Percentiles rank a stretch among this genome's conserved stretches.
Evolutionary conservation across 2,329 filamentous ascomycete species (phyloP).

Genomic region (Exophiala dermatitidis): DNA sequence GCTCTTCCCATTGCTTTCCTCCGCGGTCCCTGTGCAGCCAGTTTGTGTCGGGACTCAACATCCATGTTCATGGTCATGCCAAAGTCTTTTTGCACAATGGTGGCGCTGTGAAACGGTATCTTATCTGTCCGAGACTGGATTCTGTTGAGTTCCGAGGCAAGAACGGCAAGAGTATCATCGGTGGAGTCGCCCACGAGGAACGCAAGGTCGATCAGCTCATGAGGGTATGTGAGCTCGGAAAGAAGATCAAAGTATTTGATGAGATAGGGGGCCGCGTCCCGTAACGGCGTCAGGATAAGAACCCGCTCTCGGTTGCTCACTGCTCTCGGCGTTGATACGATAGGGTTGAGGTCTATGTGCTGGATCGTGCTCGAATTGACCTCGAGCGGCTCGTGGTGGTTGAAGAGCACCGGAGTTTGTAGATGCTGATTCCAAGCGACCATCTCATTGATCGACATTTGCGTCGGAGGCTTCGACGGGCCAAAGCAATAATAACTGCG

Average conservation of each 20-base stretch:
- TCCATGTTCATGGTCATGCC: constrained; percentile 65
- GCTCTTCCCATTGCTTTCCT: constrained; percentile 85
- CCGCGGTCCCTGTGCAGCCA: constrained; percentile 78
- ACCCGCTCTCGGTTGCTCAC: constrained; percentile 75
- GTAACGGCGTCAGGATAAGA: constrained; percentile 84
- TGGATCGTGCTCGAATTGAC: constrained; percentile 75
- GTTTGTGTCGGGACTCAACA: constrained; percentile 77
- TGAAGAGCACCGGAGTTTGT: constrained; percentile 90
- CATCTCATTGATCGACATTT: constrained; percentile 88
- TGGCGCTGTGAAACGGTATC: constrained; percentile 75
- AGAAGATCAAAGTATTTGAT: constrained; percentile 90
- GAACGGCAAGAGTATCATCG: constrained; percentile 84
- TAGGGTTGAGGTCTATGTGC: constrained; percentile 74
- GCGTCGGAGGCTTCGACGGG: constrained; percentile 87
- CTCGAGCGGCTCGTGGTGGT: constrained; percentile 81
- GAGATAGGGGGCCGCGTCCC: constrained; percentile 76
- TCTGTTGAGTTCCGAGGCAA: constrained; percentile 77
- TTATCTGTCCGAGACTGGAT: constrained; percentile 75
- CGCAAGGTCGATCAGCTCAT: constrained; percentile 86
- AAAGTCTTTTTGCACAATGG: constrained; percentile 89
- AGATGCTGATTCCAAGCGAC: constrained; percentile 81
- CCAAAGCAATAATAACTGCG: constrained; percentile 94
- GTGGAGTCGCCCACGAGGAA: constrained; percentile 89
- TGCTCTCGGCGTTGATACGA: constrained; percentile 74
- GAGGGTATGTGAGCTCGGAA: constrained; percentile 82